A percentile compares a stretch with the other conserved stretches of the same genome.
Evolutionary conservation across 148 eudicot species (phyloP).

Genomic region (Persicaria maculosa): DNA sequence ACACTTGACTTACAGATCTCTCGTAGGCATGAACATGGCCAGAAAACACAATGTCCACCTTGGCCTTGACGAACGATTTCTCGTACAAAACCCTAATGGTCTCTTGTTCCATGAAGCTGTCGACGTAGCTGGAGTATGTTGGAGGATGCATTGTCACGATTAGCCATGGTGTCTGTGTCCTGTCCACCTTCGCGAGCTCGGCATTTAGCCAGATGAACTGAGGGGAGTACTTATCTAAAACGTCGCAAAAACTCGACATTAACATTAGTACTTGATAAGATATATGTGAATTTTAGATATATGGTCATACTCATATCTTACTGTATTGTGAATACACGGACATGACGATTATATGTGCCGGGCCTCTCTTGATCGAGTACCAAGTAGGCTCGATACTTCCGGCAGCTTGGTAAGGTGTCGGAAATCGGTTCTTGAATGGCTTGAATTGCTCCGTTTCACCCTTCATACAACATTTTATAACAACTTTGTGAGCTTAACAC

Average conservation of each 20-base stretch:
- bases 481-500: not conserved
- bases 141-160: conserved; percentile 34
- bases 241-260: not conserved
- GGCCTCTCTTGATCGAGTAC: conserved; percentile 27
- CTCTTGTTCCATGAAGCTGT: conserved; percentile 39
- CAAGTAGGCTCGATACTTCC: conserved; percentile 34
- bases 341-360: conserved; percentile 29
- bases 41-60: conserved; percentile 35
- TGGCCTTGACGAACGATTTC: conserved; percentile 29
- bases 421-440: conserved; percentile 36
- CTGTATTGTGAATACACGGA: conserved; percentile 14
- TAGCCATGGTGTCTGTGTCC: conserved; percentile 38
- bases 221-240: conserved; percentile 27
- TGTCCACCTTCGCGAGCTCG: conserved; percentile 22
- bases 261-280: too few species aligned
- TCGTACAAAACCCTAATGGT: conserved; percentile 33
- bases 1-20: conserved; percentile 26
- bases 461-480: conserved; percentile 19
- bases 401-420: conserved; percentile 34
- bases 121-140: conserved; percentile 27
- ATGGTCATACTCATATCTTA: not conserved
- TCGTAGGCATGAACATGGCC: conserved; percentile 47
- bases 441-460: conserved; percentile 41
- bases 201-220: conserved; percentile 25
- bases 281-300: not conserved